Percentiles rank a stretch among this genome's conserved stretches.
phyloP scores from a whole-genome alignment of 805 yeast species.

The Ogataea parapolymorpha region DNA sequence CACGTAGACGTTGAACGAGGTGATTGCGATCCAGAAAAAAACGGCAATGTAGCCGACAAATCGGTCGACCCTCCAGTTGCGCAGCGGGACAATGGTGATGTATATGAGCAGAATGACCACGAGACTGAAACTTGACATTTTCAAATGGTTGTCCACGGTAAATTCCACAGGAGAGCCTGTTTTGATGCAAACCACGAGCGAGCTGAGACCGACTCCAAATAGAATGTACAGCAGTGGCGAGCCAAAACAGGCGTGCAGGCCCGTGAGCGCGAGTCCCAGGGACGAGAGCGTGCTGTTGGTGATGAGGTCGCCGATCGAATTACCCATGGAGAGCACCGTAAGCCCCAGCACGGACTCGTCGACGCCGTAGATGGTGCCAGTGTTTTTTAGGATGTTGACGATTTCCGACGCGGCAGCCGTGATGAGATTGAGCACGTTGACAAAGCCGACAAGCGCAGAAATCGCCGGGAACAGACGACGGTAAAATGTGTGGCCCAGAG shows the following conservation, averaged over 20 bases:
- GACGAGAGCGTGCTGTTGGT: slow-evolving; percentile 45
- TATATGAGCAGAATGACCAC: slow-evolving; percentile 38
- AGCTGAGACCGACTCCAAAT: slow-evolving; percentile 50
- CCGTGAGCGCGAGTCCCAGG: slow-evolving; percentile 39
- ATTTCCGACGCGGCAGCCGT: slow-evolving; percentile 30
- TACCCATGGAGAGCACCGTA: slow-evolving; percentile 46
- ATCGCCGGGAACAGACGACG: slow-evolving; percentile 18
- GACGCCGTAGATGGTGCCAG: slow-evolving; percentile 42
- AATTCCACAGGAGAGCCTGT: slow-evolving; percentile 29
- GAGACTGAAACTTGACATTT: slow-evolving; percentile 39
- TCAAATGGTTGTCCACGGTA: slow-evolving; percentile 37
- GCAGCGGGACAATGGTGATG: slow-evolving; percentile 40
- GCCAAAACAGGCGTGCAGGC: slow-evolving; percentile 52
- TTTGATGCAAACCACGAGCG: slow-evolving; percentile 30
- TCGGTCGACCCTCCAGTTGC: slow-evolving; percentile 43
- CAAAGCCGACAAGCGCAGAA: slow-evolving; percentile 30
- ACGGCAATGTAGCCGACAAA: slow-evolving; percentile 36
- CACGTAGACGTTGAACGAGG: slow-evolving; percentile 15
- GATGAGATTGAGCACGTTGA: slow-evolving; percentile 27
- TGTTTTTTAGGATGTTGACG: slow-evolving; percentile 37
- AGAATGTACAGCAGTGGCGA: slow-evolving; percentile 48
- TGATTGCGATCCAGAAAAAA: slow-evolving; percentile 31
- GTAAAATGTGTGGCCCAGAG: slow-evolving; percentile 5
- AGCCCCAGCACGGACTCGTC: slow-evolving; percentile 49
- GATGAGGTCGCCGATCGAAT: slow-evolving; percentile 50